Percentiles rank a stretch among this genome's conserved stretches.
Evolutionary conservation across 2,329 filamentous ascomycete genomes (phyloP).

Genomic region (Penicillium sclerotigenum): DNA sequence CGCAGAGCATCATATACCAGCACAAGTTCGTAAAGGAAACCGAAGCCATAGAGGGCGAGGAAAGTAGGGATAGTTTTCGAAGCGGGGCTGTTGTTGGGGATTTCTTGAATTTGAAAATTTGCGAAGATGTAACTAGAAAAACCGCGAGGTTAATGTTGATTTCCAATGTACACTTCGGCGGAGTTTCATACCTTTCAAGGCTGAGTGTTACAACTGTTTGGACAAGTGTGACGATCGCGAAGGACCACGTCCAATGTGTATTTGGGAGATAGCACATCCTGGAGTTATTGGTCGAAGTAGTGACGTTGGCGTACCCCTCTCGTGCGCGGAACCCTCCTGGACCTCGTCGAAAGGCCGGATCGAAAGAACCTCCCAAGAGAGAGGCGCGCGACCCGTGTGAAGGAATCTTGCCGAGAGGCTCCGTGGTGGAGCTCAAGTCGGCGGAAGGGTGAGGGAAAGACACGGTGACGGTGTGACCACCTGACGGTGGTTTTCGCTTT

Average conservation of each 20-base stretch:
- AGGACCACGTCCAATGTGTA: slow-evolving; percentile 83
- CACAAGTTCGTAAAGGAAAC: slow-evolving; percentile 86
- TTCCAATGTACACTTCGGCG: background rate
- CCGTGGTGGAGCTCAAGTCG: slow-evolving; percentile 39
- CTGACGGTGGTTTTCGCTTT: slow-evolving; percentile 24
- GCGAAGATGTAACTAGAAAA: slow-evolving; percentile 76
- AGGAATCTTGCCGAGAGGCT: slow-evolving; percentile 52
- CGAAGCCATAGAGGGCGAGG: slow-evolving; percentile 93
- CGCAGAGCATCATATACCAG: slow-evolving; percentile 91
- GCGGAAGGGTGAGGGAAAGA: slow-evolving; percentile 27
- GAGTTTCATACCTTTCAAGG: slow-evolving; percentile 72
- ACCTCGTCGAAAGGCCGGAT: slow-evolving; percentile 50
- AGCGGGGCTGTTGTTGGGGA: slow-evolving; percentile 42
- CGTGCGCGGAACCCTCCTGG: slow-evolving; percentile 51
- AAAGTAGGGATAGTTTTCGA: slow-evolving; percentile 82
- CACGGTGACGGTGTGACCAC: slow-evolving; percentile 36
- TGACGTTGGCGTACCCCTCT: slow-evolving; percentile 47
- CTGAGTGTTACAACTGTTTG: slow-evolving; percentile 79
- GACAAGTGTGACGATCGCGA: slow-evolving; percentile 68
- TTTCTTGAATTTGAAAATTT: slow-evolving; percentile 65
- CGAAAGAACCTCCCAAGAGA: slow-evolving; percentile 57
- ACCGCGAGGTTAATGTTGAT: background rate
- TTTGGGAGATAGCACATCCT: slow-evolving; percentile 71
- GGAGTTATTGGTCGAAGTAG: slow-evolving; percentile 31
- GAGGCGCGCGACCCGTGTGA: slow-evolving; percentile 56